These are phyloP conservation scores for Rhizopogon rudus DNA, from an alignment of 768 basidiomycete species.

Conservation along the genomic window DNA sequence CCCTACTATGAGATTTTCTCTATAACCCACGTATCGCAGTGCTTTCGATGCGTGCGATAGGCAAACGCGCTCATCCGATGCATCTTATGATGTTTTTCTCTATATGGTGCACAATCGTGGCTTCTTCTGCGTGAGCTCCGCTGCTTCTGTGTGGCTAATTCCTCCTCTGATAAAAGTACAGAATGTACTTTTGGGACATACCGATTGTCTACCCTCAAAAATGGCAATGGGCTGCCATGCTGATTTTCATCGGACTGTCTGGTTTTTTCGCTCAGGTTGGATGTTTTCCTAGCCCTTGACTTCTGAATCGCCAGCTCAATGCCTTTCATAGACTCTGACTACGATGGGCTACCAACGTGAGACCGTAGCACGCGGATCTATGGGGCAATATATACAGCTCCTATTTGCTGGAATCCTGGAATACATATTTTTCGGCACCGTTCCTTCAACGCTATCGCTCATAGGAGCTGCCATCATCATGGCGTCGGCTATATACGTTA, in stretches of 20 bases:
- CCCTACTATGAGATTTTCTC: not conserved
- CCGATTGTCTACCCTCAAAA: conserved; percentile 12
- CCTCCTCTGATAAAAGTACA: not conserved
- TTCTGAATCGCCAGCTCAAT: not conserved
- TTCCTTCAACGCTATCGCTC: conserved; percentile 54
- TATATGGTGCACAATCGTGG: conserved; percentile 39
- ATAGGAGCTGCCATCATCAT: conserved; percentile 60
- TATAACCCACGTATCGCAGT: conserved; percentile 24
- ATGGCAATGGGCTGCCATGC: conserved; percentile 11
- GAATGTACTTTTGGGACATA: conserved; percentile 7
- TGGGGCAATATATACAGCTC: conserved; percentile 60
- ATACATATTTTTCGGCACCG: conserved; percentile 54
- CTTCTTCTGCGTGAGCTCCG: conserved; percentile 7
- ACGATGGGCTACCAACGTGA: conserved; percentile 63
- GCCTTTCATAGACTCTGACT: conserved; percentile 39
- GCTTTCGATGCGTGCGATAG: conserved; percentile 59
- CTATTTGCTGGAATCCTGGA: conserved; percentile 68
- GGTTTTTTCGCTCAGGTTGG: conserved; percentile 15
- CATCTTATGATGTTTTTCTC: conserved; percentile 71
- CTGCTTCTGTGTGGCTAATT: not conserved
- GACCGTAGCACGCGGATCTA: conserved; percentile 55
- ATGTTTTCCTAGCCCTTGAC: not conserved
- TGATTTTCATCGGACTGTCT: conserved; percentile 13
- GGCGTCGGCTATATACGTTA: not conserved
- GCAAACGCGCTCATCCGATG: conserved; percentile 68